Evolutionary conservation across 2,329 filamentous ascomycete genomes (phyloP).

Genomic region (Aspergillus tanneri): DNA sequence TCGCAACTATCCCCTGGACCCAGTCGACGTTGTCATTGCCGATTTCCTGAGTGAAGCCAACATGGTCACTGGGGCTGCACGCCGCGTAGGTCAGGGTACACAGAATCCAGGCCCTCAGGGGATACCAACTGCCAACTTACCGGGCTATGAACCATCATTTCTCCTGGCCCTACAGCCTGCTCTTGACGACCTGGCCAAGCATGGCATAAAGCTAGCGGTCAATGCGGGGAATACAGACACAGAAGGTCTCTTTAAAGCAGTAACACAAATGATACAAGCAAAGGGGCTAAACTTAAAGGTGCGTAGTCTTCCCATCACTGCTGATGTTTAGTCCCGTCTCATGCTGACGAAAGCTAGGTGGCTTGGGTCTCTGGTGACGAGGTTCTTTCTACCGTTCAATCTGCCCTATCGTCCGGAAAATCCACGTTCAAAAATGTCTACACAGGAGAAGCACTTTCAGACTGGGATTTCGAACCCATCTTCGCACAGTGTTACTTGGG

Average conservation of each 20-base stretch:
- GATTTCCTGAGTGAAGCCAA: constrained; percentile 54
- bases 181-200: constrained; percentile 39
- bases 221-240: constrained; percentile 49
- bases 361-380: constrained; percentile 53
- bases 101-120: neutral
- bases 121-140: constrained; percentile 22
- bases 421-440: constrained; percentile 44
- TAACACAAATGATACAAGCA: constrained; percentile 37
- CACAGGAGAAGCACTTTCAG: constrained; percentile 34
- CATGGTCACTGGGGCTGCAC: constrained; percentile 45
- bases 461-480: constrained; percentile 38
- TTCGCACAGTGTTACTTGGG: constrained; percentile 39
- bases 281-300: constrained; percentile 45
- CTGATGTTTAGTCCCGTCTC: neutral
- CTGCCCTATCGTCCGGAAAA: constrained; percentile 30
- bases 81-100: constrained; percentile 40
- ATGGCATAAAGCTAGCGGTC: constrained; percentile 46
- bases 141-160: constrained; percentile 54
- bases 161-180: constrained; percentile 49
- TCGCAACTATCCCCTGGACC: constrained; percentile 42
- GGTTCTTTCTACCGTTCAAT: constrained; percentile 37
- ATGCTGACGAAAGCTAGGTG: constrained; percentile 29
- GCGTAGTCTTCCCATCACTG: neutral
- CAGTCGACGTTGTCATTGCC: constrained; percentile 49
- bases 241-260: constrained; percentile 40